Evolutionary conservation across 352 stramenopile species (phyloP).

Genomic region (Phytophthora capsici): DNA sequence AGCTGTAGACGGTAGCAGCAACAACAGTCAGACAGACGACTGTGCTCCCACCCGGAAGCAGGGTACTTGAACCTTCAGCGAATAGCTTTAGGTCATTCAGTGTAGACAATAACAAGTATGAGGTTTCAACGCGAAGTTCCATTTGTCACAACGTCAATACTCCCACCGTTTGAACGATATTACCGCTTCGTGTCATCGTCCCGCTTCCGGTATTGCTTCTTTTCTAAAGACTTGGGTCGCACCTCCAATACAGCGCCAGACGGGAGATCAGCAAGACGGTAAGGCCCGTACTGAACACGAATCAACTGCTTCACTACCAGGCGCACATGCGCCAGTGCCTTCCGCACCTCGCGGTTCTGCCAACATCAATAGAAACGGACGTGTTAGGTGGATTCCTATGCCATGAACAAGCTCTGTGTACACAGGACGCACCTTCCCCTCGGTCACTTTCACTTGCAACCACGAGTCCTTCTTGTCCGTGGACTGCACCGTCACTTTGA

Average conservation of each 20-base stretch:
- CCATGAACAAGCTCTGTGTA: neutral
- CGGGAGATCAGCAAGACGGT: conserved; percentile 80
- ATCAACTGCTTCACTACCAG: conserved; percentile 90
- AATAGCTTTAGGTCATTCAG: conserved; percentile 17
- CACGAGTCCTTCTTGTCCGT: conserved; percentile 91
- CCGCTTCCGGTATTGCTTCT: conserved; percentile 25
- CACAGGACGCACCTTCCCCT: conserved; percentile 75
- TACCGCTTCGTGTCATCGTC: conserved; percentile 31
- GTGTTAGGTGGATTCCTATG: neutral
- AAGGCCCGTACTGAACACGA: conserved; percentile 90
- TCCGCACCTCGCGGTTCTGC: conserved; percentile 92
- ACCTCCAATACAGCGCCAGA: conserved; percentile 84
- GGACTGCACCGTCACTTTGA: conserved; percentile 75
- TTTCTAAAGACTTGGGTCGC: conserved; percentile 59
- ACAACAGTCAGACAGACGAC: conserved; percentile 4
- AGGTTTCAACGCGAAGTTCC: conserved; percentile 12
- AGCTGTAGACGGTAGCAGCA: conserved; percentile 50
- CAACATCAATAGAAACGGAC: neutral
- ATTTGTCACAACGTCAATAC: conserved; percentile 2
- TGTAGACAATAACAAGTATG: conserved; percentile 33
- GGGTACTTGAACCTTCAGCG: conserved; percentile 24
- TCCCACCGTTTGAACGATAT: neutral
- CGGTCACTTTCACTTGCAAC: conserved; percentile 85
- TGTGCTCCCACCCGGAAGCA: conserved; percentile 18
- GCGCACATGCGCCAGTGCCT: conserved; percentile 85